Evolutionary conservation across 306 rosid genomes (phyloP).

Genomic region (Argentina anserina): DNA sequence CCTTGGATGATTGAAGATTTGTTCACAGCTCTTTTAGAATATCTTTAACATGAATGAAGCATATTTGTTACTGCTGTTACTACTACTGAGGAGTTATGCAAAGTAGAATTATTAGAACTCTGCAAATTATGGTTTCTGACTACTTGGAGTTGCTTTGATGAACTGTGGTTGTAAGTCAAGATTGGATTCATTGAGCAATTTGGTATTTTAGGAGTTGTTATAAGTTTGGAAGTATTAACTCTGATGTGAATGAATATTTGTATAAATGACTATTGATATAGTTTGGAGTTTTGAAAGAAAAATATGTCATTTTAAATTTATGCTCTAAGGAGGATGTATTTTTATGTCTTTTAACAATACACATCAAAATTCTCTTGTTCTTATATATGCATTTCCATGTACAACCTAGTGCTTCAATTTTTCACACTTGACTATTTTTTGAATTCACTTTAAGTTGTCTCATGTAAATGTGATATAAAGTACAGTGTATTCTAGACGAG

Average conservation of each 20-base stretch:
- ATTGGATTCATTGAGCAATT: background rate
- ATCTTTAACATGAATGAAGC: background rate
- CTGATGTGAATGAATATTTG: background rate
- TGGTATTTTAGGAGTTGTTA: background rate
- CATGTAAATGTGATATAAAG: conserved; percentile 12
- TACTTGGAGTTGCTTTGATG: background rate
- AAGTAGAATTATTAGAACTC: background rate
- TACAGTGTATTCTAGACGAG: background rate
- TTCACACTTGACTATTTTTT: background rate
- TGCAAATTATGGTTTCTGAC: background rate
- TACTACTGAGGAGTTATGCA: background rate
- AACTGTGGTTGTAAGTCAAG: background rate
- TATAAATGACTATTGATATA: background rate
- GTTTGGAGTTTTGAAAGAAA: background rate
- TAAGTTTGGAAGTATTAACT: background rate
- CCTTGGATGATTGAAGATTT: too few relatives aligned
- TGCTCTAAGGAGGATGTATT: background rate
- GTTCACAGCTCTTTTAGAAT: background rate
- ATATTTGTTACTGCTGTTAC: background rate
- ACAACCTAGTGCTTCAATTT: background rate
- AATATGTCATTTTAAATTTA: background rate
- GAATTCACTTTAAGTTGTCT: conserved; percentile 6
- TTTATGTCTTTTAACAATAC: background rate
- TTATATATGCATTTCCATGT: background rate
- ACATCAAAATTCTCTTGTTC: background rate